Evolutionary conservation across 441 rosid species (phyloP).

Genomic region (Pelargonium australe): DNA sequence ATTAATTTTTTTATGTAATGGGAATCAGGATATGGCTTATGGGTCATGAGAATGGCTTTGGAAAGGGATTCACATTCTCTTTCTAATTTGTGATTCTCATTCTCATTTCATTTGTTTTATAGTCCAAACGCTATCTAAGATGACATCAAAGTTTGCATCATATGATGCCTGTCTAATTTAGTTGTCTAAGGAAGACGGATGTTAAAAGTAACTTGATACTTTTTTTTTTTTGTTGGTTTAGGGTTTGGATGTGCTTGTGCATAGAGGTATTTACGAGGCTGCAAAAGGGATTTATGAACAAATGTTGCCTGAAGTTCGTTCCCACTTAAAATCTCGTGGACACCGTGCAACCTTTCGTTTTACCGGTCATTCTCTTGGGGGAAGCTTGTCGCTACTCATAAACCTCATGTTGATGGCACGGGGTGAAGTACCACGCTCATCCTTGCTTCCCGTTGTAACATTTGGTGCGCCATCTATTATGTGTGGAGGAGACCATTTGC

Average conservation of each 20-base stretch:
- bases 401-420: conserved; percentile 74
- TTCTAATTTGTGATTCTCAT: no score
- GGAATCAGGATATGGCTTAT: no score
- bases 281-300: conserved; percentile 93
- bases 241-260: conserved; percentile 49
- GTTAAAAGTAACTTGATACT: neutral
- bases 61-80: no score
- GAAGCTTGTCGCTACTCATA: conserved; percentile 75
- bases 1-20: neutral
- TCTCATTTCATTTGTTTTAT: no score
- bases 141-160: no score
- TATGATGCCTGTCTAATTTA: no score
- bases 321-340: conserved; percentile 54
- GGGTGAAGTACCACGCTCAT: conserved; percentile 70
- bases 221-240: conserved; percentile 25
- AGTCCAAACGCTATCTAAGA: no score
- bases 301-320: conserved; percentile 79
- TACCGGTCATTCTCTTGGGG: conserved; percentile 94
- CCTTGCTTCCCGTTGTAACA: conserved; percentile 78
- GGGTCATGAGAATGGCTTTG: no score
- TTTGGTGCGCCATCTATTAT: conserved; percentile 85
- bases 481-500: conserved; percentile 88
- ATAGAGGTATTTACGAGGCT: conserved; percentile 79
- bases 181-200: no score
- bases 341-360: conserved; percentile 61